phyloP scores from a whole-genome alignment of 257 asterid genomes.

The Salvia miltiorrhiza region DNA sequence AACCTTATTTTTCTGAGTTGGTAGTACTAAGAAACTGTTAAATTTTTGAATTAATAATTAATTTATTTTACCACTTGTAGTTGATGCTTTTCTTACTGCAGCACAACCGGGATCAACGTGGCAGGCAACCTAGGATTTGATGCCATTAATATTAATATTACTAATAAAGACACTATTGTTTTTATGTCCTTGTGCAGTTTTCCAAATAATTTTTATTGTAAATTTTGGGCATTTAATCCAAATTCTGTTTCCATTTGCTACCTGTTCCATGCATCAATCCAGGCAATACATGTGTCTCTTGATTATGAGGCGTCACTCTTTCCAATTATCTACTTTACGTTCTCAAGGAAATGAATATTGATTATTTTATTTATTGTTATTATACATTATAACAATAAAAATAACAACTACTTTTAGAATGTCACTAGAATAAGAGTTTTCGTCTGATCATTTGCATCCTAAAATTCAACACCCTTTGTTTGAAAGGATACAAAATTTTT shows the following conservation, averaged over 20 bases:
- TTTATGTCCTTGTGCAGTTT: slow-evolving; percentile 20
- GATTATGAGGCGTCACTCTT: not conserved
- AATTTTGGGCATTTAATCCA: slow-evolving; percentile 8
- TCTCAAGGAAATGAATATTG: not conserved
- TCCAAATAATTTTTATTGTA: not conserved
- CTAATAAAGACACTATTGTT: slow-evolving; percentile 4
- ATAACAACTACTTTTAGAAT: not conserved
- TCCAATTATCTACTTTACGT: not conserved
- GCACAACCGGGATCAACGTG: slow-evolving; percentile 32
- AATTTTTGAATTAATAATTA: not conserved
- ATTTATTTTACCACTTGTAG: not conserved
- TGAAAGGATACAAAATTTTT: not conserved
- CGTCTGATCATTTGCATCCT: not conserved
- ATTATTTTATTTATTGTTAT: too few species aligned
- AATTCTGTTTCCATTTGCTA: slow-evolving; percentile 3
- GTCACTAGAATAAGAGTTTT: not conserved
- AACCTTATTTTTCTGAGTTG: not conserved
- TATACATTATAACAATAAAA: not conserved
- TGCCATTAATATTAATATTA: slow-evolving; percentile 20
- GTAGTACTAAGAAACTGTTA: not conserved
- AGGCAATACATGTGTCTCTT: slow-evolving; percentile 8
- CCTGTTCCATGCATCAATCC: slow-evolving; percentile 18
- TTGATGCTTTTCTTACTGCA: not conserved
- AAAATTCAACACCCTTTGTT: slow-evolving; percentile 20
- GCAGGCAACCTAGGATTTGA: slow-evolving; percentile 60